These are phyloP conservation scores for Cytospora schulzeri DNA, from an alignment of 2,329 filamentous ascomycete species.

Conservation along the genomic window DNA sequence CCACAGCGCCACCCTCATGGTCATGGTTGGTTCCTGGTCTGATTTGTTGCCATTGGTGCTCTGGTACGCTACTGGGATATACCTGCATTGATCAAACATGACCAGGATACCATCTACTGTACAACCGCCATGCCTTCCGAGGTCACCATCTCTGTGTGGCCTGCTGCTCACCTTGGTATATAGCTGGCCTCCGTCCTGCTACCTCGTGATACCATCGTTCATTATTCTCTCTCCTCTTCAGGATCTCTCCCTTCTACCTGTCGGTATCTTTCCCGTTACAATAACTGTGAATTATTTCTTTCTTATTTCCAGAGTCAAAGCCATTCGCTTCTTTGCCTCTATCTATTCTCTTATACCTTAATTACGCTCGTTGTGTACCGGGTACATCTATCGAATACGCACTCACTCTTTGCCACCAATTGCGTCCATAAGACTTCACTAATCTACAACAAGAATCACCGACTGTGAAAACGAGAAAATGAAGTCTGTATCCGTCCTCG, in stretches of 20 bases:
- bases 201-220: constrained; percentile 13
- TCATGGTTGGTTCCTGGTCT: constrained; percentile 14
- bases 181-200: constrained; percentile 16
- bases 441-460: constrained; percentile 5
- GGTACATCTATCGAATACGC: constrained; percentile 20
- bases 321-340: constrained; percentile 58
- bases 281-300: constrained; percentile 24
- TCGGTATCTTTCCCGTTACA: constrained; percentile 14
- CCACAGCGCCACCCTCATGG: constrained; percentile 20
- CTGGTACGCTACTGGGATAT: neutral
- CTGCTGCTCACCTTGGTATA: constrained; percentile 18
- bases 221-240: constrained; percentile 27
- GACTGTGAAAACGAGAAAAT: constrained; percentile 40
- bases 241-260: constrained; percentile 25
- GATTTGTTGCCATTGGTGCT: constrained; percentile 4
- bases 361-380: constrained; percentile 32
- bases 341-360: constrained; percentile 36
- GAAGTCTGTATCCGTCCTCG: constrained; percentile 50
- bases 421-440: constrained; percentile 1
- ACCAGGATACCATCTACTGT: neutral
- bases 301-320: constrained; percentile 48
- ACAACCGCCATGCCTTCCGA: constrained; percentile 13
- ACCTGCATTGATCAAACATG: constrained; percentile 1
- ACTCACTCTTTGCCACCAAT: constrained; percentile 19
- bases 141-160: constrained; percentile 12